Conservation (phyloP, 2,329 filamentous ascomycete genomes). For the Epichloe aotearoae region DNA sequence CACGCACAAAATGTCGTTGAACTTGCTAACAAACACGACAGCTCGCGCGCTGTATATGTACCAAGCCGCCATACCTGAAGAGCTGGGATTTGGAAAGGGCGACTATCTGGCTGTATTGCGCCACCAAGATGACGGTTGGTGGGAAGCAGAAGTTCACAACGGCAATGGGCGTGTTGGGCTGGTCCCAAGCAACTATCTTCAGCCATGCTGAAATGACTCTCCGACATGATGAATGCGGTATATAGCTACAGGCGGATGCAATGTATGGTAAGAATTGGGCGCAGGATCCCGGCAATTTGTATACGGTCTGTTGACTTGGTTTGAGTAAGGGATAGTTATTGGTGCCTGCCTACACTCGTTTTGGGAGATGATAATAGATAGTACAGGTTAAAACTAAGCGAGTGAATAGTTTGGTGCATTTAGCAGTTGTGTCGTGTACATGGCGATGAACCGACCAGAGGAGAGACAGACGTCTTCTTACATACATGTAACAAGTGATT, state of each 20-base stretch:
- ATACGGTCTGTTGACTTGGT: background rate
- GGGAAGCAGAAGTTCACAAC: conserved; percentile 88
- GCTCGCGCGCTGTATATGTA: conserved; percentile 93
- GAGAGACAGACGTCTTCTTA: too few relatives aligned
- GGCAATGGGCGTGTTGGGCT: conserved; percentile 45
- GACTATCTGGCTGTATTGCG: conserved; percentile 80
- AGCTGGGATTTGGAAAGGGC: conserved; percentile 83
- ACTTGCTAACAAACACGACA: conserved; percentile 24
- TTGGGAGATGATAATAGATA: background rate
- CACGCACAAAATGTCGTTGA: conserved; percentile 5
- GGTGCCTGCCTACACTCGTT: background rate
- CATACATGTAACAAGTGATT: too few relatives aligned
- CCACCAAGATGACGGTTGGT: conserved; percentile 97
- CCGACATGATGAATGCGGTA: conserved; percentile 2
- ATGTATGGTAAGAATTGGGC: background rate
- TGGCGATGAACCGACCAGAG: too few relatives aligned
- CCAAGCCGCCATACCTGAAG: conserved; percentile 86
- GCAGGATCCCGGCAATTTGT: background rate
- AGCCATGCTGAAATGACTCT: conserved; percentile 28
- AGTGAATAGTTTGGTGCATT: too few relatives aligned
- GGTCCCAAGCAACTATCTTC: conserved; percentile 56
- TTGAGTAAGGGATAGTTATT: background rate
- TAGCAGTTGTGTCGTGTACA: too few relatives aligned
- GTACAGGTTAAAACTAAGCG: too few relatives aligned
- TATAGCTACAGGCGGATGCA: background rate